A percentile compares a stretch with the other conserved stretches of the same genome.
Evolutionary conservation across 805 yeast genomes (phyloP).

Genomic region (Lachancea fermentati): DNA sequence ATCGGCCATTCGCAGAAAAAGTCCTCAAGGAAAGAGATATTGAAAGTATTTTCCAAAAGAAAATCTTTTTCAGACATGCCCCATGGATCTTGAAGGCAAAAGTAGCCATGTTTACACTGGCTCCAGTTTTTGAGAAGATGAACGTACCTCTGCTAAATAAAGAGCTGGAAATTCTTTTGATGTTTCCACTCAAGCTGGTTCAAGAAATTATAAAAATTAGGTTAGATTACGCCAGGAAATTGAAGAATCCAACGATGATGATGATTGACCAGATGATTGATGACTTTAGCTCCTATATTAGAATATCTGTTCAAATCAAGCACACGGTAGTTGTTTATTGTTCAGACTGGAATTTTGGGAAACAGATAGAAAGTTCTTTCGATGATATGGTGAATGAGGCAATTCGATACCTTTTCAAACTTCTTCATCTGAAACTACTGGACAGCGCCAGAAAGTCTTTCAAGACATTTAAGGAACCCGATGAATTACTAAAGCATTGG

Average conservation of each 20-base stretch:
- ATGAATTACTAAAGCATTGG: constrained; percentile 81
- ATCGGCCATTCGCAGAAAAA: constrained; percentile 73
- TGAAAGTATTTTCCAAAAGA: constrained; percentile 60
- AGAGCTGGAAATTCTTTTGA: constrained; percentile 55
- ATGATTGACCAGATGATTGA: constrained; percentile 92
- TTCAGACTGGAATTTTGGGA: constrained; percentile 62
- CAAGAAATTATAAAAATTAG: constrained; percentile 74
- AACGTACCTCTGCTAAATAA: constrained; percentile 71
- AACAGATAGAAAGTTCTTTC: constrained; percentile 54
- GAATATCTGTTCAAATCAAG: constrained; percentile 69
- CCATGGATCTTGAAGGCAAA: constrained; percentile 84
- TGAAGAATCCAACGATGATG: constrained; percentile 86
- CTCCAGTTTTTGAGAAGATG: constrained; percentile 55
- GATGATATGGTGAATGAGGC: constrained; percentile 70
- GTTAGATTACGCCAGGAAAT: constrained; percentile 67
- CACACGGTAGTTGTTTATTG: constrained; percentile 57
- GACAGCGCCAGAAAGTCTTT: constrained; percentile 70
- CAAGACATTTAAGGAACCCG: constrained; percentile 87
- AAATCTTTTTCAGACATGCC: constrained; percentile 61
- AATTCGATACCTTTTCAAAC: constrained; percentile 60
- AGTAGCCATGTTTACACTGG: constrained; percentile 57
- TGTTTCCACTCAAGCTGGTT: constrained; percentile 74
- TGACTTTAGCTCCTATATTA: constrained; percentile 73
- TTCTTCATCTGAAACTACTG: constrained; percentile 69
- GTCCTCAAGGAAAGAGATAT: constrained; percentile 76